Evolutionary conservation across 768 basidiomycete species (phyloP).

Genomic region (Lactarius pseudohatsudake): DNA sequence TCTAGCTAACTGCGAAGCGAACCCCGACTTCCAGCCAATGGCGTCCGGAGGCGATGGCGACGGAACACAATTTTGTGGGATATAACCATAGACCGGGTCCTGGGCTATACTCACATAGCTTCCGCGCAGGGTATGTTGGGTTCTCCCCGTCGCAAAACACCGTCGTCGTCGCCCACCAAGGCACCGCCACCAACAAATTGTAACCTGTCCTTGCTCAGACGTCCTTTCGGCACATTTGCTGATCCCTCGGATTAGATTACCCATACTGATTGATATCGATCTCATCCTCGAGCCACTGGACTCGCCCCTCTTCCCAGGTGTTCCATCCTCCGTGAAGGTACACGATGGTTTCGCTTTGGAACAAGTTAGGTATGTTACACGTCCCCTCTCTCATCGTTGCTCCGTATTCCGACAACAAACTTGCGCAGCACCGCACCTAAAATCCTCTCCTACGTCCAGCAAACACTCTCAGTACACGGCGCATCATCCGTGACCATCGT

Average conservation of each 20-base stretch:
- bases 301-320: background rate
- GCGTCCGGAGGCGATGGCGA: slow-evolving; percentile 50
- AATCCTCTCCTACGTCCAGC: background rate
- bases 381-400: background rate
- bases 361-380: background rate
- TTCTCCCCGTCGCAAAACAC: slow-evolving; percentile 42
- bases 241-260: background rate
- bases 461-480: background rate
- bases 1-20: slow-evolving; percentile 48
- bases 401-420: background rate
- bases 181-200: slow-evolving; percentile 38
- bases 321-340: background rate
- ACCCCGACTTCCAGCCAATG: slow-evolving; percentile 46
- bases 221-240: background rate
- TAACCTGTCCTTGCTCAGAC: slow-evolving; percentile 20
- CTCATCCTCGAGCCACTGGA: background rate
- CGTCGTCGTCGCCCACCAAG: slow-evolving; percentile 42
- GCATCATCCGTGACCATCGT: background rate
- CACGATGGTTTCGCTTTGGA: slow-evolving; percentile 1
- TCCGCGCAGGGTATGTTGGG: slow-evolving; percentile 53
- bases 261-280: background rate
- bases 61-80: slow-evolving; percentile 45
- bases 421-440: background rate
- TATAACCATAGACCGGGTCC: no score
- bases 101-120: background rate